Conservation (phyloP, 2,329 filamentous ascomycete genomes). For the Microdochium bolleyi region DNA sequence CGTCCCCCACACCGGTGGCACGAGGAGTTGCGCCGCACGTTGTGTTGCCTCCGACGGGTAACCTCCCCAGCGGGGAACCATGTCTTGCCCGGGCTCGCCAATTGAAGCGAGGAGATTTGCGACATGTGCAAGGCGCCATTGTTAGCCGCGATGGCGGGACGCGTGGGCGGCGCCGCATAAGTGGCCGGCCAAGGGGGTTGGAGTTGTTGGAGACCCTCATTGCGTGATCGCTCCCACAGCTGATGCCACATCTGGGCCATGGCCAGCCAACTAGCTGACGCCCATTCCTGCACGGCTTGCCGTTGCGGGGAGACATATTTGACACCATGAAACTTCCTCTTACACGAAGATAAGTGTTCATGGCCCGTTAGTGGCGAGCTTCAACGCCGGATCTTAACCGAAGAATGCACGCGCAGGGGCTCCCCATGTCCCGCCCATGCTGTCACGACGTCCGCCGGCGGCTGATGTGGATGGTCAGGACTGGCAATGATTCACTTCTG, state of each 20-base stretch:
- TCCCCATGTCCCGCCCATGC: no score
- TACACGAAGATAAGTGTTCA: no score
- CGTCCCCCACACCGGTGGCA: neutral
- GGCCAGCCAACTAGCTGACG: neutral
- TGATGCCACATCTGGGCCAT: neutral
- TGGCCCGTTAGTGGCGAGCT: no score
- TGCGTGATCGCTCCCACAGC: neutral
- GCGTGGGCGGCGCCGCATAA: neutral
- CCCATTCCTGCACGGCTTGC: no score
- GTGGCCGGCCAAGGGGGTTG: neutral
- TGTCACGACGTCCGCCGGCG: no score
- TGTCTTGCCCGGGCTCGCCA: neutral
- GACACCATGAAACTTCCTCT: neutral
- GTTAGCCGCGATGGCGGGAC: neutral
- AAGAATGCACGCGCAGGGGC: no score
- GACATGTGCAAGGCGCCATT: neutral
- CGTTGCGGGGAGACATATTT: neutral
- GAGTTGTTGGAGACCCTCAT: neutral
- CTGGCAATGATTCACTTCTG: no score
- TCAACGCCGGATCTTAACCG: no score
- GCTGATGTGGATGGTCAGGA: no score
- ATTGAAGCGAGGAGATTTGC: neutral
- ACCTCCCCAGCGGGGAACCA: neutral
- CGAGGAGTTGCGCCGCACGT: neutral
- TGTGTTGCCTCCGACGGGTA: neutral